phyloP scores from a whole-genome alignment of 805 yeast species.

The Lipomyces yamanashiensis region DNA sequence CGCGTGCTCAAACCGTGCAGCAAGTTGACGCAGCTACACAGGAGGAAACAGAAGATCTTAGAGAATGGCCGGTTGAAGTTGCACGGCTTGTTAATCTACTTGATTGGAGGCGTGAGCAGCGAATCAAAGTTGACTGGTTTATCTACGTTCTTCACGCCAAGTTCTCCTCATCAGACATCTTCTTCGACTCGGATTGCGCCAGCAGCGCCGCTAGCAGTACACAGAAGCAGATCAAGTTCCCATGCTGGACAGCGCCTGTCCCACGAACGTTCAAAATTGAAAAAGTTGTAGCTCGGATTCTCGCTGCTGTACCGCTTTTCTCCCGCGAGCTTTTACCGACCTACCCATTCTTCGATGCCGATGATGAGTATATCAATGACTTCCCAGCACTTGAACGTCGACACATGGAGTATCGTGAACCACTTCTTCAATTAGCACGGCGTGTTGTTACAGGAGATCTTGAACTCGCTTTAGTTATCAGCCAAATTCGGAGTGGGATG shows the following conservation, averaged over 20 bases:
- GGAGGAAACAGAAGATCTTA: not conserved
- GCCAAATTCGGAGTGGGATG: constrained; percentile 1
- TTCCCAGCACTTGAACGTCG: constrained; percentile 13
- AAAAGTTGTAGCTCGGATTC: not conserved
- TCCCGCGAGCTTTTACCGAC: constrained; percentile 6
- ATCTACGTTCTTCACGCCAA: constrained; percentile 2
- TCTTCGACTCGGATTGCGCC: not conserved
- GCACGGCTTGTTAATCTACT: constrained; percentile 10
- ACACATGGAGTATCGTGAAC: constrained; percentile 26
- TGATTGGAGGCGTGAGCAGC: constrained; percentile 25
- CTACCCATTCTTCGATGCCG: constrained; percentile 7
- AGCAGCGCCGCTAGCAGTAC: too few relatives aligned
- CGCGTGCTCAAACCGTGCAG: not conserved
- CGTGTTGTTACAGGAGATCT: constrained; percentile 14
- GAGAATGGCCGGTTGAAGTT: constrained; percentile 2
- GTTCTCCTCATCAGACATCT: not conserved
- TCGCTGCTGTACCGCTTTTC: not conserved
- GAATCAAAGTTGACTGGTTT: constrained; percentile 25
- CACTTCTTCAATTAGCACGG: constrained; percentile 24
- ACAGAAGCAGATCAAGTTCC: not conserved
- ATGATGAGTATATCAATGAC: not conserved
- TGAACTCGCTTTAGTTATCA: constrained; percentile 9
- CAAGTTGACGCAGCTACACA: too few relatives aligned
- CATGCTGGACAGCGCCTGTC: constrained; percentile 21
- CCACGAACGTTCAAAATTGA: constrained; percentile 16